Evolutionary conservation across 2,329 filamentous ascomycete genomes (phyloP).

Genomic region (Colletotrichum abscissum): DNA sequence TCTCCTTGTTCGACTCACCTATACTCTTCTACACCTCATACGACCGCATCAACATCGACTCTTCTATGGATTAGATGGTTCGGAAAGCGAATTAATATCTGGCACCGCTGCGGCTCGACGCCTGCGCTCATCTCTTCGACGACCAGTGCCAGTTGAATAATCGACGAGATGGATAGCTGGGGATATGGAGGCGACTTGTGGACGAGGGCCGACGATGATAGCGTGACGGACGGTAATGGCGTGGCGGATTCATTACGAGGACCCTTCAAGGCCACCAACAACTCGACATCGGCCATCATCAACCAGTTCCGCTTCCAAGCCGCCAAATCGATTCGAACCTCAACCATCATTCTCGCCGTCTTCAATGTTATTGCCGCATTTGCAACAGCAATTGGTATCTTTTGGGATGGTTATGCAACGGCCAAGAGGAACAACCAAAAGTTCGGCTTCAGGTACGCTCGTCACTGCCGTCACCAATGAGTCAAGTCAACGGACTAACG

Average conservation of each 20-base stretch:
- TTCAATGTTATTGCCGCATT: slow-evolving; percentile 72
- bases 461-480: background rate
- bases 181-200: slow-evolving; percentile 39
- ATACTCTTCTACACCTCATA: background rate
- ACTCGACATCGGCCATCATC: slow-evolving; percentile 57
- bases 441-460: slow-evolving; percentile 55
- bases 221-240: slow-evolving; percentile 34
- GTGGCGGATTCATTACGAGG: slow-evolving; percentile 42
- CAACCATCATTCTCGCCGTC: slow-evolving; percentile 69
- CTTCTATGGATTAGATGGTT: slow-evolving; percentile 53
- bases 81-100: slow-evolving; percentile 36
- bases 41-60: slow-evolving; percentile 33
- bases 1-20: slow-evolving; percentile 10
- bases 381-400: slow-evolving; percentile 65
- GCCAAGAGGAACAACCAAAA: slow-evolving; percentile 53
- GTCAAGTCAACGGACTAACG: background rate
- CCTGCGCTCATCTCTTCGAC: slow-evolving; percentile 37
- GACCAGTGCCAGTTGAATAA: slow-evolving; percentile 36
- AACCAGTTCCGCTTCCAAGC: slow-evolving; percentile 64
- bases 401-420: slow-evolving; percentile 65
- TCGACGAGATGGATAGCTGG: slow-evolving; percentile 39
- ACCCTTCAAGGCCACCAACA: slow-evolving; percentile 42
- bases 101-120: slow-evolving; percentile 51
- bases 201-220: slow-evolving; percentile 42
- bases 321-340: slow-evolving; percentile 69